Conservation (phyloP, 768 basidiomycete genomes). For the Mycena capillaripes region DNA sequence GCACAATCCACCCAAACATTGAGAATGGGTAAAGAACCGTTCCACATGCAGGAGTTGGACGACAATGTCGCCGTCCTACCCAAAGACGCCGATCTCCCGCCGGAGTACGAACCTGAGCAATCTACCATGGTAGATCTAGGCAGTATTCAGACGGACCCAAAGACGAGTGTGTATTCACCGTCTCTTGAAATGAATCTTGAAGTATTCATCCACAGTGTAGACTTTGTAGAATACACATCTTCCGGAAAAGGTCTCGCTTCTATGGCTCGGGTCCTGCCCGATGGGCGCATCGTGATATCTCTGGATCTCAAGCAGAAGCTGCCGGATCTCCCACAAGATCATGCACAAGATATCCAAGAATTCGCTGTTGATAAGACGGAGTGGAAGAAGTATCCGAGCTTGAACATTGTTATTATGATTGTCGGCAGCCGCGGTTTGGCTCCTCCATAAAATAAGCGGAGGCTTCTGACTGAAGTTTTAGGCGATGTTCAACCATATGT, state of each 20-base stretch:
- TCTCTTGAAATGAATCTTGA: neutral
- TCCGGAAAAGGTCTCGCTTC: conserved; percentile 59
- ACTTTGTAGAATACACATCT: conserved; percentile 55
- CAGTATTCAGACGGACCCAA: conserved; percentile 40
- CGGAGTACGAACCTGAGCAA: conserved; percentile 28
- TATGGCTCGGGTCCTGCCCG: conserved; percentile 54
- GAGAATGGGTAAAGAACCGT: conserved; percentile 34
- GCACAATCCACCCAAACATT: no score
- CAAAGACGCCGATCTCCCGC: conserved; percentile 25
- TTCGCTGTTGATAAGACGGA: conserved; percentile 59
- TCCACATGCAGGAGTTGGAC: conserved; percentile 41
- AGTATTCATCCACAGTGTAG: conserved; percentile 33
- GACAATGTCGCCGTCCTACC: conserved; percentile 32
- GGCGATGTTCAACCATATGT: conserved; percentile 80
- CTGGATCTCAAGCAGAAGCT: conserved; percentile 63
- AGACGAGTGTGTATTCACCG: conserved; percentile 30
- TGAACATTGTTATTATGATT: conserved; percentile 77
- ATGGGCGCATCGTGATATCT: conserved; percentile 63
- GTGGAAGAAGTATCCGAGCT: conserved; percentile 53
- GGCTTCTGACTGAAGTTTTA: conserved; percentile 35
- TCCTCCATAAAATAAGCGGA: neutral
- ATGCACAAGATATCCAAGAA: conserved; percentile 62
- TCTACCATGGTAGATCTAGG: conserved; percentile 38
- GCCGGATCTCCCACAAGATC: conserved; percentile 64
- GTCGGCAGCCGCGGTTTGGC: conserved; percentile 74